Evolutionary conservation across 352 stramenopile species (phyloP), one percentile per base, ranked within the genome.

Genomic region (Pythium brassicae): DNA sequence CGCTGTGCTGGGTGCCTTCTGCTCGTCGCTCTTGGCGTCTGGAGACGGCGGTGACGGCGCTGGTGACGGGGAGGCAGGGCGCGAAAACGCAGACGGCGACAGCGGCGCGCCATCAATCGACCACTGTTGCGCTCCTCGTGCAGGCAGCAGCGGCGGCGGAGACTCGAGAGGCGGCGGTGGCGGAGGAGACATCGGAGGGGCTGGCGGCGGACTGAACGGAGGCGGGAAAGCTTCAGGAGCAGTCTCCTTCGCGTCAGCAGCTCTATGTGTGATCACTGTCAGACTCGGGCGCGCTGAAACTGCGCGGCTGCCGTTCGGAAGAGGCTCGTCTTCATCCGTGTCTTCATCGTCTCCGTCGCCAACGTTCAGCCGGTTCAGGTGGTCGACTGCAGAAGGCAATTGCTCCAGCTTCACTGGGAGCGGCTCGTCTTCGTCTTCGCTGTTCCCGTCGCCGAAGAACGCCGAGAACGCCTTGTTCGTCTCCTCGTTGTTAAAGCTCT

Each of bases 401-500:
- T 22, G 10, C 20, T 39, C 15, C 19, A 51, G 17, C 61, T 70
- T 73, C 6, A 58, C 67, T 9, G 77, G 77, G 29, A 89, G 64
- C 0, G 78, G 78, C 40, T 89, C 78, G 46, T 89, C 78, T 61
- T 89, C 78, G 59, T 86, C 73, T 59, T 61, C 51, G 4, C 70
- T 82, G 47, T 70, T 83, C 22, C 69, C 76, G 50, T 87, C 72
- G 15, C 87, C 69, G 42, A 92, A 77, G 53, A 93, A 89, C 3
- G 80, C 81, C n/a, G 73, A 84, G 37, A 87, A 83, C 20, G 80
- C 78, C 47, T 89, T 76, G 32, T 70, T 83, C 32, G 78, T 89
- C 22, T 78, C 78, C 50, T 72, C 65, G 0, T 71, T 71, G 51
- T 86, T 86, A 59, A 87, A 93, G 9, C 52, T 52, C 3, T 66